Base-by-base conservation (phyloP, 768 basidiomycete species). In the Neoboletus magnificus region DNA sequence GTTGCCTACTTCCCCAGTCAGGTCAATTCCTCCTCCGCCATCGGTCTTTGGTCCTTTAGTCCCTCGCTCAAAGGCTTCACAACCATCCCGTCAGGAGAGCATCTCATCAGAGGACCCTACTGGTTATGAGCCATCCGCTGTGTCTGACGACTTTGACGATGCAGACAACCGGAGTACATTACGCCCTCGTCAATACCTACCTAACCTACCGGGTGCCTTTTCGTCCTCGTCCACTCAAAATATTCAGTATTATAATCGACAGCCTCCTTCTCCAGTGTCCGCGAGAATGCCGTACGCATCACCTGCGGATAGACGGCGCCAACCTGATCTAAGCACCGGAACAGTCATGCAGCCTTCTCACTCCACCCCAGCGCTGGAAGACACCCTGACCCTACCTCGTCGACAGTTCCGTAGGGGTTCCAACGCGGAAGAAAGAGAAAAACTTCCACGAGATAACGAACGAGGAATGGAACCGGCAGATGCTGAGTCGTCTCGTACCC, bases 51-150 rank as follows among this genome's bases (percentile, higher is more conserved):
- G 67, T 9, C 84, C 83, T 43, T 74, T 83, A 55, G 77, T 79
- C 18, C 79, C 79, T 25, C 82, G 76, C 48, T 77, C 70, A 41
- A 71, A 57, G 15, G 20, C 75, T 27, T 78, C 78, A 46, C 77
- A 84, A 32, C 74, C 79, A 44, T 85, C 87, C 39, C 77, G 84
- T 52, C 83, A 84, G 58, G 86, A 80, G 57, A 91, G 89, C 62
- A 69, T 85, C 46, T 91, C 89, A 16, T 90, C 89, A 16, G 73
- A 82, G 40, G 78, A 77, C 36, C 76, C 76, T 25, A 84, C 81
- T 33, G 87, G 85, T n/a, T 88, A 89, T 64, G 87, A 91, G 54
- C 85, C 85, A 25, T 77, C 79, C 15, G 58, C 62, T 16, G 72
- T 75, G 48, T 78, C 76, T 44, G 76, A 78, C 62, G 88, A 89